Evolutionary conservation across 208 protist genomes (phyloP).

Genomic region (Herpetomonas samuelpessoai): DNA sequence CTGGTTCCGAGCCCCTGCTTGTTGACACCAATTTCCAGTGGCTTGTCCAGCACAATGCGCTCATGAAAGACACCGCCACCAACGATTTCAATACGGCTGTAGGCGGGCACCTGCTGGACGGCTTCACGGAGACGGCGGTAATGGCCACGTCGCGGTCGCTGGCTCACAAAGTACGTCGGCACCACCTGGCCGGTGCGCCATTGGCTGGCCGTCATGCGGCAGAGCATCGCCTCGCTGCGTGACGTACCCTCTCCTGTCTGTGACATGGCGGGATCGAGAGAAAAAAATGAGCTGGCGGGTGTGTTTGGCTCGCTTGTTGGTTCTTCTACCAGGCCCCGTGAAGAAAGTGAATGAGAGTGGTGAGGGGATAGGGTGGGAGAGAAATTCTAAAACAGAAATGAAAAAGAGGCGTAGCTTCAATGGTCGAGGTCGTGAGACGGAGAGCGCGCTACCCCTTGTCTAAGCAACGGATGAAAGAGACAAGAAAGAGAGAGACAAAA

Average conservation of each 20-base stretch:
- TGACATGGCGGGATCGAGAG: neutral
- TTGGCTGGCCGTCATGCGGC: conserved; percentile 34
- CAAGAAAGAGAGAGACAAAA: no score
- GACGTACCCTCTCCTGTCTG: neutral
- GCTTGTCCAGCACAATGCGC: conserved; percentile 37
- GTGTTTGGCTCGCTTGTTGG: no score
- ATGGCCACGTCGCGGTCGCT: conserved; percentile 31
- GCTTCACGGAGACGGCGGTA: conserved; percentile 35
- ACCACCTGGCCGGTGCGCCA: conserved; percentile 31
- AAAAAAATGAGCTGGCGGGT: neutral
- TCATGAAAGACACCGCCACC: conserved; percentile 35
- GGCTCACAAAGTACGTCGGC: conserved; percentile 49
- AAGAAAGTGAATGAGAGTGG: neutral
- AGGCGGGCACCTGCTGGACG: conserved; percentile 27
- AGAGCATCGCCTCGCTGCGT: conserved; percentile 28
- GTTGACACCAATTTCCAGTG: conserved; percentile 31
- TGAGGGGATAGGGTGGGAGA: neutral
- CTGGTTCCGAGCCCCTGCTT: conserved; percentile 14
- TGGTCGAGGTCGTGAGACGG: no score
- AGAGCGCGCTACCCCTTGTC: no score
- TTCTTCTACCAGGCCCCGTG: neutral
- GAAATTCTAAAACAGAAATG: no score
- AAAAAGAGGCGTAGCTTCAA: no score
- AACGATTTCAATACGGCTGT: conserved; percentile 46
- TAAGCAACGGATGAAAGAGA: no score